Conservation (phyloP, 495 filamentous ascomycete species). For the Penicillium subrubescens region DNA sequence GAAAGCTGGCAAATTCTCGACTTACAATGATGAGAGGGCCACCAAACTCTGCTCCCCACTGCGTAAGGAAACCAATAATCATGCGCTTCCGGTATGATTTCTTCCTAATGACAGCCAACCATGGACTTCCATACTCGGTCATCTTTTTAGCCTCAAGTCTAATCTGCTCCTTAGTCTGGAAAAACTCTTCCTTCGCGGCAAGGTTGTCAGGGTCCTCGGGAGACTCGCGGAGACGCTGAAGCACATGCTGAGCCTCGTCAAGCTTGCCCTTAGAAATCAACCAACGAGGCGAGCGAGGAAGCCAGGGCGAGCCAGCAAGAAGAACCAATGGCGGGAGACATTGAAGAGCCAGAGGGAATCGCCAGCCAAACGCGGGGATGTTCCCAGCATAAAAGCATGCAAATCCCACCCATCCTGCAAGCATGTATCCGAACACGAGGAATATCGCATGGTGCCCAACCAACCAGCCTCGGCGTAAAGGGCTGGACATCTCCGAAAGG, state of each 20-base stretch:
- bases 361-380: constrained; percentile 43
- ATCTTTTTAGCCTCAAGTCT: constrained; percentile 36
- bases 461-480: constrained; percentile 40
- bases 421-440: constrained; percentile 46
- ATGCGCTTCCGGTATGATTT: constrained; percentile 46
- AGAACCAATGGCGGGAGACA: constrained; percentile 42
- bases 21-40: constrained; percentile 42
- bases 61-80: constrained; percentile 43
- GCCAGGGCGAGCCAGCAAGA: constrained; percentile 38
- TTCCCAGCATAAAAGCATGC: constrained; percentile 44
- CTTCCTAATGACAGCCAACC: constrained; percentile 42
- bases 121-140: constrained; percentile 28
- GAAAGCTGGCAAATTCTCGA: constrained; percentile 1
- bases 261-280: constrained; percentile 42
- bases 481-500: constrained; percentile 40
- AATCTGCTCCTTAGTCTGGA: constrained; percentile 44
- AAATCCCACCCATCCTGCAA: constrained; percentile 47
- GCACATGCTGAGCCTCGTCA: constrained; percentile 38
- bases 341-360: constrained; percentile 49
- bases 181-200: constrained; percentile 40
- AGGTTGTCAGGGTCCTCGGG: constrained; percentile 37
- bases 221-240: constrained; percentile 33
- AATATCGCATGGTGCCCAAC: constrained; percentile 44
- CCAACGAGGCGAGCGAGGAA: constrained; percentile 51
- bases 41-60: constrained; percentile 43